Evolutionary conservation across 345 rosid species (phyloP), one percentile per base, ranked within the genome.

Genomic region (Bruguiera gymnorhiza): DNA sequence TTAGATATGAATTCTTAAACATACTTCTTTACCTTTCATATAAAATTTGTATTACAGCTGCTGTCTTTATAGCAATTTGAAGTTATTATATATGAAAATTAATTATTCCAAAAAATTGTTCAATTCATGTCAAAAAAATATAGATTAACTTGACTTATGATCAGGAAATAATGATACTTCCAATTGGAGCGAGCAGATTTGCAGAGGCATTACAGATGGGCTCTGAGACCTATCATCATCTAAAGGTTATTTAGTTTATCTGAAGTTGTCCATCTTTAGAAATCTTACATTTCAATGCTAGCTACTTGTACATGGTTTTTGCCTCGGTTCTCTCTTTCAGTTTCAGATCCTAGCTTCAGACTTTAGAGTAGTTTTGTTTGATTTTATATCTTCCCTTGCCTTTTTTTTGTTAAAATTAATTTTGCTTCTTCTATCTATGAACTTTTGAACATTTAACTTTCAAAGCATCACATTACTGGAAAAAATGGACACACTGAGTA

Each of bases 151-250:
- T 63, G 58, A 72, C 67, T 62, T 78, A 46, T 63, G 69, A 55
- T 59, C 86, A 95, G 98, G 98, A 95, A 70, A 87, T 95, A 73
- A 87, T 87, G 97, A 80, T 95, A 77, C 86, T 92, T 66, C 99
- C 99, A 32, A 75, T 80, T 77, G 99, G 97, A 74, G 99, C 99
- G 39, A 74, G 70, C 80, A 92, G 85, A 78, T 92, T 92, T 85
- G 88, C 87, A 83, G 99, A 95, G 85, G 99, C 99, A 56, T 75
- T 95, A 73, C 96, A 84, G 74, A 90, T 93, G 94, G 99, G 98
- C 75, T 79, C 99, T 60, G 99, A 95, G 83, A 87, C 94, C 56
- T 95, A 88, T 81, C 93, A 88, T 78, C 99, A 95, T 78, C 86
- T 95, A 69, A 95, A 95, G 98, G 99, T 95, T 80, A 65, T 66